Conservation (phyloP, 2,329 filamentous ascomycete species). For the Ploettnerulaceae sp. region DNA sequence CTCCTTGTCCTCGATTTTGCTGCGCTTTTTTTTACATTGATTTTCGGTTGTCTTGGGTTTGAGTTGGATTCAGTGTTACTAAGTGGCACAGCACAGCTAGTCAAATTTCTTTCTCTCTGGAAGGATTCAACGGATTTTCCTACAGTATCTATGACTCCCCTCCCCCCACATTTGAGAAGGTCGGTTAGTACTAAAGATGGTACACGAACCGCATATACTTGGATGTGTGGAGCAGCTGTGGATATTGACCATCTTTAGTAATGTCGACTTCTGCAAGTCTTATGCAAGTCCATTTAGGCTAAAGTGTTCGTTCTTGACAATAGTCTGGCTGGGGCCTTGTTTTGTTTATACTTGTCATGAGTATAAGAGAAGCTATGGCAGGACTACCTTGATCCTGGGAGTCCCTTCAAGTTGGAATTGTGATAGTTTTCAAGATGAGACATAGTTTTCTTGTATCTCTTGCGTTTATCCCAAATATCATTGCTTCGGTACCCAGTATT, state of each 20-base stretch:
- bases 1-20: no score
- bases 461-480: not conserved
- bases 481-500: not conserved
- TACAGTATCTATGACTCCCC: no score
- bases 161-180: no score
- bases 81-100: no score
- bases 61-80: no score
- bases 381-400: not conserved
- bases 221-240: not conserved
- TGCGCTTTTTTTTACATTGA: no score
- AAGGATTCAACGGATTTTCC: not conserved
- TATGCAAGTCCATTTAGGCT: no score
- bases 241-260: not conserved
- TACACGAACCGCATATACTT: not conserved
- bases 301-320: no score
- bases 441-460: not conserved
- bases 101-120: no score
- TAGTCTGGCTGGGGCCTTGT: no score
- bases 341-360: no score
- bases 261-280: not conserved
- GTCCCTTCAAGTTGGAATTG: not conserved
- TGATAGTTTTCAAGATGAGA: not conserved
- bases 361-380: not conserved
- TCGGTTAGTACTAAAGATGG: slow-evolving; percentile 3
- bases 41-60: no score